Evolutionary conservation across 2,329 filamentous ascomycete genomes (phyloP).

Genomic region (Amesomyces nigricolor): DNA sequence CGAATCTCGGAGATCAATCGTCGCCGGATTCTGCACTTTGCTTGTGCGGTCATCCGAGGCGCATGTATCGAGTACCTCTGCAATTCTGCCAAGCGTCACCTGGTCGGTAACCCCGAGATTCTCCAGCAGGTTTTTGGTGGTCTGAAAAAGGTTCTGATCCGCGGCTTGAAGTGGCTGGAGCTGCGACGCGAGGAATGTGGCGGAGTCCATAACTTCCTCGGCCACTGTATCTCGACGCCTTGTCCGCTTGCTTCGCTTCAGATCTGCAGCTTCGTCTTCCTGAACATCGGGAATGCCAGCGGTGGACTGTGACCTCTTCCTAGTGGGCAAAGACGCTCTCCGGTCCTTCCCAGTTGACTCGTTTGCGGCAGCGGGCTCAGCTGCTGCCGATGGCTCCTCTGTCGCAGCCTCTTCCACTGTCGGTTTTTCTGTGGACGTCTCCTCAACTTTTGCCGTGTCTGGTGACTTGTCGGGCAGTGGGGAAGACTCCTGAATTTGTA

Average conservation of each 20-base stretch:
- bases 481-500: constrained; percentile 19
- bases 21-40: constrained; percentile 42
- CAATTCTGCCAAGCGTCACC: constrained; percentile 40
- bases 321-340: constrained; percentile 39
- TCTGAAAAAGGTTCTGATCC: constrained; percentile 51
- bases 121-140: constrained; percentile 50
- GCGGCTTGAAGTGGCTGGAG: constrained; percentile 52
- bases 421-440: constrained; percentile 6
- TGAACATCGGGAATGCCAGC: constrained; percentile 52
- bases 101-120: constrained; percentile 49
- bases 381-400: constrained; percentile 11
- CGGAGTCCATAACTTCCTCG: constrained; percentile 50
- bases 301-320: constrained; percentile 58
- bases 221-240: constrained; percentile 53
- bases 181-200: constrained; percentile 48
- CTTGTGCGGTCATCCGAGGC: constrained; percentile 45
- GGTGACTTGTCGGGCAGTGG: constrained; percentile 1
- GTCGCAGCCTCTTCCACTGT: constrained; percentile 1
- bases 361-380: constrained; percentile 5
- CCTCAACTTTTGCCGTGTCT: constrained; percentile 6
- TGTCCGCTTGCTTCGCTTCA: constrained; percentile 61
- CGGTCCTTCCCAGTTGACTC: constrained; percentile 27
- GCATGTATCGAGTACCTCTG: constrained; percentile 48
- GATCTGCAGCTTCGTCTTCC: constrained; percentile 53
- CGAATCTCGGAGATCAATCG: constrained; percentile 45